Base-by-base conservation (phyloP, 1,284 basidiomycete species). In the Phellopilus nigrolimitatus region DNA sequence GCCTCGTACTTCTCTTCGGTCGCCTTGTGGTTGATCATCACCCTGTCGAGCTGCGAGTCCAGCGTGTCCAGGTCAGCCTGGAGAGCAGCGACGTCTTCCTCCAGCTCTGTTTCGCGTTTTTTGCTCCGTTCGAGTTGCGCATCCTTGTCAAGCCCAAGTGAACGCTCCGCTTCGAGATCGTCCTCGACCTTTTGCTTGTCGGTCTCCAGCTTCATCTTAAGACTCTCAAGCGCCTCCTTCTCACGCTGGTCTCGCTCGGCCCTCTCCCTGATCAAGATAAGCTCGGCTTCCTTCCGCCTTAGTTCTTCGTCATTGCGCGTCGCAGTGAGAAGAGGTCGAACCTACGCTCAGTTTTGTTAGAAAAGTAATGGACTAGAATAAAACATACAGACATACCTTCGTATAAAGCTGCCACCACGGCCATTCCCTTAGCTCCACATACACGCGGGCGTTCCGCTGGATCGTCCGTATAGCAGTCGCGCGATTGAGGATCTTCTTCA, bases 351-450 rank as follows among this genome's bases (percentile, higher is more conserved):
- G 42, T 55, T 42, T 13, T 45, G 51, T 38, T 19, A 33, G 60
- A 27, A 56, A 21, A 54, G 30, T 47, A 46, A 6, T 34, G 40
- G 38, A 17, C 8, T 15, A 24, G n/a, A 5, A 6, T 12, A 49
- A 24, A 12, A 22, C 22, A 13, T 15, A 47, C 21, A 39, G 13
- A 57, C 59, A 34, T 56, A 82, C 82, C 78, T 94, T 97, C 13
- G 91, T 94, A 67, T 97, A 99, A 13, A 99, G 76, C 59, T 94
- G 90, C 97, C 97, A 99, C 97, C 97, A 99, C 1, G 97, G 94
- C 97, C 95, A 99, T 53, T 95, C 91, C 44, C 85, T 76, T 10
- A 97, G 74, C 51, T 91, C 82, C 21, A 86, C 84, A 63, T 99
- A 99, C 10, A 97, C 79, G 9, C 91, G 75, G 1, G 95, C 95